phyloP scores from a whole-genome alignment of 2,329 filamentous ascomycete genomes.

The Cadophora luteo-olivacea region DNA sequence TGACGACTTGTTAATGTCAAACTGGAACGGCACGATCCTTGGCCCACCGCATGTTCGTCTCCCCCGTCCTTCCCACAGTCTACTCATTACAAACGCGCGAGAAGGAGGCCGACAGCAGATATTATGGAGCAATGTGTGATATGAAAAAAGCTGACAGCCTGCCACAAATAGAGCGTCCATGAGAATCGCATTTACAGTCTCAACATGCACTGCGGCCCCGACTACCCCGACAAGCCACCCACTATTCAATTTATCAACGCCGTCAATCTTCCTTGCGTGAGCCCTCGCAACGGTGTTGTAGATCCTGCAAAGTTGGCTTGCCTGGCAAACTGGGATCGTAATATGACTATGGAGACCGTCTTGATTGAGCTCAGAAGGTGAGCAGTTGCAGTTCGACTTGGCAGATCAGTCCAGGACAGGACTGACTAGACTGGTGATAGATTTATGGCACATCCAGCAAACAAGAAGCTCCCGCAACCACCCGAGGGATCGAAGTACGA shows the following conservation, averaged over 20 bases:
- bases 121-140: no score
- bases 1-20: constrained; percentile 94
- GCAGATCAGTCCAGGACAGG: not conserved
- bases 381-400: no score
- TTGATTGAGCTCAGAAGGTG: constrained; percentile 84
- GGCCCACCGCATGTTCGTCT: constrained; percentile 88
- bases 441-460: constrained; percentile 81
- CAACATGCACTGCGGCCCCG: constrained; percentile 90
- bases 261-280: constrained; percentile 96
- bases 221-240: constrained; percentile 90
- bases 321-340: constrained; percentile 87
- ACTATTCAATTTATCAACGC: constrained; percentile 91
- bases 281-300: constrained; percentile 77
- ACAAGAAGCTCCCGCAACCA: constrained; percentile 96
- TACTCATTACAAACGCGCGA: not conserved
- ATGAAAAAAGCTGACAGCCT: constrained; percentile 2
- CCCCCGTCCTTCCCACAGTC: not conserved
- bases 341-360: constrained; percentile 95
- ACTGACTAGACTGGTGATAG: constrained; percentile 61
- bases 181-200: constrained; percentile 99
- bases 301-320: constrained; percentile 85
- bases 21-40: constrained; percentile 98
- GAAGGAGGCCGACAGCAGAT: not conserved
- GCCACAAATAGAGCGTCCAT: constrained; percentile 74
- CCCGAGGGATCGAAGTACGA: constrained; percentile 76